phyloP scores from a whole-genome alignment of 2,329 filamentous ascomycete genomes.

The Xylaria sp. region DNA sequence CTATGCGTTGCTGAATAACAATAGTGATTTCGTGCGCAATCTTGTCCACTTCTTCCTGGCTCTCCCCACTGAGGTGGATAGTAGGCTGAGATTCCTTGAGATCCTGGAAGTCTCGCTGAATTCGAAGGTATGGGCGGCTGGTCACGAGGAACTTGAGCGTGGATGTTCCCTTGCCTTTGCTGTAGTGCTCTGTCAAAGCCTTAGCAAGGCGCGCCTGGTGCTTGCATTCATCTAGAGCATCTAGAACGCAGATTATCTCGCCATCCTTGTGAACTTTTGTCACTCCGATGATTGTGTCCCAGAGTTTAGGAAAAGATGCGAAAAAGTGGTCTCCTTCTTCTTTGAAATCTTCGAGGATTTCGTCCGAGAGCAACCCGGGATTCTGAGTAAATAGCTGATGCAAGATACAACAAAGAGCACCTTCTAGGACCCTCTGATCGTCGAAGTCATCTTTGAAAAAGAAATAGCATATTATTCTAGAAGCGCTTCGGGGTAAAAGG shows the following conservation, averaged over 20 bases:
- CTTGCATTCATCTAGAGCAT: slow-evolving; percentile 56
- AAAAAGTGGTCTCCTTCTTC: slow-evolving; percentile 32
- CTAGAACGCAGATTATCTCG: slow-evolving; percentile 49
- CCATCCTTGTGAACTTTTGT: slow-evolving; percentile 42
- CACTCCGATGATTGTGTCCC: background rate
- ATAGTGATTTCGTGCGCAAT: slow-evolving; percentile 31
- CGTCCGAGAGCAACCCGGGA: slow-evolving; percentile 40
- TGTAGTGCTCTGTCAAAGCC: slow-evolving; percentile 45
- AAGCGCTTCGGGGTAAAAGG: slow-evolving; percentile 33
- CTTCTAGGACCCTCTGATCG: slow-evolving; percentile 40
- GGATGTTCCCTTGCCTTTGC: slow-evolving; percentile 3
- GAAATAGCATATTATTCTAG: slow-evolving; percentile 53
- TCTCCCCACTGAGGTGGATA: slow-evolving; percentile 49
- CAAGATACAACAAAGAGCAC: slow-evolving; percentile 38
- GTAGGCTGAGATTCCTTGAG: slow-evolving; percentile 39
- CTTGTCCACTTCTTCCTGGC: slow-evolving; percentile 39
- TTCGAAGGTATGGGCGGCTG: slow-evolving; percentile 50
- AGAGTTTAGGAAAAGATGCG: slow-evolving; percentile 44
- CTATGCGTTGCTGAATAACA: slow-evolving; percentile 43
- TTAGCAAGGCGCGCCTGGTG: slow-evolving; percentile 33
- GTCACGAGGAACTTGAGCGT: slow-evolving; percentile 54
- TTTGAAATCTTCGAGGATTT: slow-evolving; percentile 39
- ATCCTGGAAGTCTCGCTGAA: slow-evolving; percentile 42
- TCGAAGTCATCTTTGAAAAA: slow-evolving; percentile 57
- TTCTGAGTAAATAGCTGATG: slow-evolving; percentile 52